Evolutionary conservation across 345 rosid genomes (phyloP), one percentile per base, ranked within the genome.

Genomic region (Zanthoxylum bungeanum): DNA sequence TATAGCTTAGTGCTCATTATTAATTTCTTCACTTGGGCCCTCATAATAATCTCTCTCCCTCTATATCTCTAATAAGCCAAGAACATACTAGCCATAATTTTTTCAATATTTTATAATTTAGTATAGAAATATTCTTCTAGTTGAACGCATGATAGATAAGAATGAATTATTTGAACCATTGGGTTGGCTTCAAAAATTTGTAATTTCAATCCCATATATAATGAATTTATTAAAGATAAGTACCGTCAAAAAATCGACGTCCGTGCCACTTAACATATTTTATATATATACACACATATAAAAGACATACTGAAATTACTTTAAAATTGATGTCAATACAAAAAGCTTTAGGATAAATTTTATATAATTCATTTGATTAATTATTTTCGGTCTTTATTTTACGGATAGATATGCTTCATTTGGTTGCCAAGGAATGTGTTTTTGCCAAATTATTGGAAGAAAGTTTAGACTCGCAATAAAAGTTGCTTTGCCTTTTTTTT

Each of bases 1-100:
- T n/a, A n/a, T n/a, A n/a, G n/a, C 16, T 4, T 52, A 4, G 37
- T 75, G 72, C 75, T 76, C 76, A 53, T 72, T 77, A 42, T 77
- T 77, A 49, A 66, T 51, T 21, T 27, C 40, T 44, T 55, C 71
- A 49, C 63, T 70, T 65, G 7, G 24, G 9, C 50, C 21, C 61
- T 58, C 51, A 30, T 47, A 25, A 49, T 19, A 24, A 16, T 55
- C 28, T 4, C 51, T n/a, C n/a, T 25, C 30, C 9, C 65, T 30
- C 3, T 19, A 27, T 59, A 14, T 25, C n/a, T n/a, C 25, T 9
- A 42, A 9, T 42, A 28, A 27, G 60, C 55, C 64, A 25, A 30
- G 40, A 46, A 40, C 50, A 17, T 42, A 4, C 1, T 57, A 5
- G n/a, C 40, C 11, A 55, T 2, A 9, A 37, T 65, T 46, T 65